Conservation (phyloP, 2,329 filamentous ascomycete genomes). For the Anisogramma anomala region DNA sequence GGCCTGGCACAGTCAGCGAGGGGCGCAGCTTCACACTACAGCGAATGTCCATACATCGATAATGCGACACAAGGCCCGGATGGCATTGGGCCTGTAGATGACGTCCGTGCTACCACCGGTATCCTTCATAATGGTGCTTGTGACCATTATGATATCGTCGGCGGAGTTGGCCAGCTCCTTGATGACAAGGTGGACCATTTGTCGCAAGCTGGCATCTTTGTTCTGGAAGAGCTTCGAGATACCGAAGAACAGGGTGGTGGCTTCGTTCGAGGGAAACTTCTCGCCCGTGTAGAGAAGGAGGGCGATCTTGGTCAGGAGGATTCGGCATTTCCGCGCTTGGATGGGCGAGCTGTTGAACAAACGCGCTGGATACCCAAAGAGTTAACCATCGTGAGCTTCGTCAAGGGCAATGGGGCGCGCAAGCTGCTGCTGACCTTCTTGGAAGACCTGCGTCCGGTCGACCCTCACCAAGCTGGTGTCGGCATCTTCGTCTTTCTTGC, state of each 20-base stretch:
- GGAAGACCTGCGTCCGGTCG: slow-evolving; percentile 94
- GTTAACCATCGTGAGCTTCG: slow-evolving; percentile 24
- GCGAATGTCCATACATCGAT: slow-evolving; percentile 61
- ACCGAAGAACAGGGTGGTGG: slow-evolving; percentile 95
- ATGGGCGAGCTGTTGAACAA: slow-evolving; percentile 97
- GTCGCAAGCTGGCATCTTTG: slow-evolving; percentile 92
- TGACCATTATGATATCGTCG: slow-evolving; percentile 99
- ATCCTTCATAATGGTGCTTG: slow-evolving; percentile 99
- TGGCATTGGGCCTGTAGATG: slow-evolving; percentile 89
- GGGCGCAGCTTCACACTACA: background rate
- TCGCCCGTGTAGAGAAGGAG: slow-evolving; percentile 94
- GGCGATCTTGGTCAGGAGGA: slow-evolving; percentile 92
- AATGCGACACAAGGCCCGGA: slow-evolving; percentile 87
- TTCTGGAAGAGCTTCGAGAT: slow-evolving; percentile 99
- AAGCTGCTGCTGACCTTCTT: slow-evolving; percentile 62
- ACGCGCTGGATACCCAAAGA: slow-evolving; percentile 54
- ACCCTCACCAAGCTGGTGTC: slow-evolving; percentile 91
- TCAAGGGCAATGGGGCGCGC: slow-evolving; percentile 17
- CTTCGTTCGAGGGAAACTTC: slow-evolving; percentile 93
- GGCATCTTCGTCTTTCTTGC: slow-evolving; percentile 98
- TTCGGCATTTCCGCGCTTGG: slow-evolving; percentile 92
- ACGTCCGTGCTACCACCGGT: slow-evolving; percentile 90
- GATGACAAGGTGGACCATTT: slow-evolving; percentile 97
- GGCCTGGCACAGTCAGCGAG: slow-evolving; percentile 41
- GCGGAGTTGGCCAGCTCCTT: slow-evolving; percentile 94